Evolutionary conservation across 192 early-diverging fungal genomes (phyloP).

Genomic region (Kappamyces sp.): DNA sequence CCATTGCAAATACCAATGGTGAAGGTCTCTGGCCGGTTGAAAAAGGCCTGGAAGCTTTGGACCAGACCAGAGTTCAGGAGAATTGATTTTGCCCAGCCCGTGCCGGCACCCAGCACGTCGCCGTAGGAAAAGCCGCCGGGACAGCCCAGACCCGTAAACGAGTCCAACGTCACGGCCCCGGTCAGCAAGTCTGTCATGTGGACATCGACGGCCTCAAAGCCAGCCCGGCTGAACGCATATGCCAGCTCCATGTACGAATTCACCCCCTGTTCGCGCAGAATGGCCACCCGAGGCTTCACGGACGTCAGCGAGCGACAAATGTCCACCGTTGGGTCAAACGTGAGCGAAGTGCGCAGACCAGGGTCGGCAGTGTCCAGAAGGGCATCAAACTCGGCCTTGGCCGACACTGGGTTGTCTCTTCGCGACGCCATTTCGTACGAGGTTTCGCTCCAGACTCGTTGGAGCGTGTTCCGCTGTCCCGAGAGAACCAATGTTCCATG

Average conservation of each 20-base stretch:
- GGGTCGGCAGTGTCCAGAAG: constrained; percentile 67
- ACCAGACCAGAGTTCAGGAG: constrained; percentile 66
- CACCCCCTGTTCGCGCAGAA: constrained; percentile 97
- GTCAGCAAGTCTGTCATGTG: constrained; percentile 94
- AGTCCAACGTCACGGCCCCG: constrained; percentile 40
- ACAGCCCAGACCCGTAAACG: constrained; percentile 83
- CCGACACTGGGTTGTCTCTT: constrained; percentile 85
- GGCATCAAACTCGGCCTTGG: constrained; percentile 73
- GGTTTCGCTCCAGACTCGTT: constrained; percentile 84
- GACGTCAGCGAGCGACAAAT: constrained; percentile 20
- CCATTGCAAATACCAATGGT: constrained; percentile 97
- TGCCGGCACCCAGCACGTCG: constrained; percentile 97
- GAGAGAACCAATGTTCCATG: constrained; percentile 38
- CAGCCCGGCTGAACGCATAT: constrained; percentile 87
- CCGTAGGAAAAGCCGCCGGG: constrained; percentile 99
- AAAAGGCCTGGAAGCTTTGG: constrained; percentile 72
- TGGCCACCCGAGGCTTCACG: constrained; percentile 74
- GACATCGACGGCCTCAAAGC: constrained; percentile 90
- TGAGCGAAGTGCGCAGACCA: constrained; percentile 73
- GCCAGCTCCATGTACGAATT: constrained; percentile 96
- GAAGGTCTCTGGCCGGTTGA: constrained; percentile 85
- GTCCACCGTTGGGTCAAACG: constrained; percentile 65
- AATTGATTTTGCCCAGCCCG: constrained; percentile 94
- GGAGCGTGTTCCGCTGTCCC: constrained; percentile 58
- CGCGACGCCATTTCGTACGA: constrained; percentile 86